Evolutionary conservation across 2,329 filamentous ascomycete genomes (phyloP), one percentile per base, ranked within the genome.

Genomic region (Leptosphaerulina australis): DNA sequence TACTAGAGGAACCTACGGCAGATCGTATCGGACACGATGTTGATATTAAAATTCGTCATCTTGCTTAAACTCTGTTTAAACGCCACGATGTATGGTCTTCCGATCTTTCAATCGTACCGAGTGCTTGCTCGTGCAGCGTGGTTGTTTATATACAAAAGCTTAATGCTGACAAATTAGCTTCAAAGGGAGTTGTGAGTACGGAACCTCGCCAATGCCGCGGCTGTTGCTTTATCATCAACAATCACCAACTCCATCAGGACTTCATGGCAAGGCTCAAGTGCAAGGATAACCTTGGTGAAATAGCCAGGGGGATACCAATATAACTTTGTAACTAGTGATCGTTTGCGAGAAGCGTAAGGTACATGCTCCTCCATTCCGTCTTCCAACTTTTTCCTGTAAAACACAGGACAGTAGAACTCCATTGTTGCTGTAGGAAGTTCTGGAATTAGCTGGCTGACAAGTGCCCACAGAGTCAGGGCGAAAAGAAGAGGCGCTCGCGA

Each of bases 11-110:
- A 62, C 77, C 64, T 78, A 83, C 60, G 90, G 88, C 90, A 95
- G 61, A 94, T 83, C 2, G 85, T 88, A 75, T 96, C 91, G n/a
- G 83, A 90, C 50, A 91, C 84, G 36, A 72, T 83, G 51, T 87
- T 84, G 73, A 95, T 88, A 55, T 84, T 83, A 77, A 92, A 89
- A 63, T 85, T 83, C 15, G 71, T 73, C 71, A 74, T 74, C 46
- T 40, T 71, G 58, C 56, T 60, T 24, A 71, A 14, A 44, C 54
- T 70, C 44, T 55, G 34, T 65, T 45, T 64, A 58, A 72, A 66
- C 51, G 70, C 70, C 70, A 72, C 60, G 53, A 47, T 70, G 68
- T 59, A 59, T 36, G 30, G 53, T 5, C 28, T 40, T 15, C 25
- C 17, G 20, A 29, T 30, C 3, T 44, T 12, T 30, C 26, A 35